A percentile compares a stretch with the other conserved stretches of the same genome.
Conservation (phyloP, 306 rosid genomes). For the Oemleria cerasiformis region DNA sequence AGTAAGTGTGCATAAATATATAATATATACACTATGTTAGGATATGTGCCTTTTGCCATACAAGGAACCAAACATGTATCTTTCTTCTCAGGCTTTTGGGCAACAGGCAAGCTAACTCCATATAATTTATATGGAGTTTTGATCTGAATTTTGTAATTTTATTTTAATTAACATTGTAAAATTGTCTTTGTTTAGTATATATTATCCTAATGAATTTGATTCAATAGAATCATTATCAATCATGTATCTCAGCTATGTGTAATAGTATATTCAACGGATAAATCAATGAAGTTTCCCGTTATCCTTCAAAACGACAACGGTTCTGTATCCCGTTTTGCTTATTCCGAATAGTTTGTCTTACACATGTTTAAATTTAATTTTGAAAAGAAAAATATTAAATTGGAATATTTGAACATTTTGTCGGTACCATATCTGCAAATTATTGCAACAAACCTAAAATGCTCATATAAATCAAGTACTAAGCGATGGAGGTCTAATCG, state of each 20-base stretch:
- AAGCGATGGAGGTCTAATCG: too few relatives aligned
- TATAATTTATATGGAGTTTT: neutral
- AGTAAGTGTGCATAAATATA: neutral
- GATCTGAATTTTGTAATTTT: slow-evolving; percentile 16
- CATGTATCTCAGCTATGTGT: neutral
- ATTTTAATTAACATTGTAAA: slow-evolving; percentile 7
- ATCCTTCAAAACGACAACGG: too few relatives aligned
- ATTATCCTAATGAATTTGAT: neutral
- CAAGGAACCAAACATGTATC: neutral
- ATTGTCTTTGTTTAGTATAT: neutral
- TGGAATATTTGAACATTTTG: too few relatives aligned
- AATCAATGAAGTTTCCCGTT: neutral
- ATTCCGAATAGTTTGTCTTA: neutral
- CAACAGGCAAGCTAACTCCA: slow-evolving; percentile 5
- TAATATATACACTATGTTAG: neutral
- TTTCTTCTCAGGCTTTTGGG: neutral
- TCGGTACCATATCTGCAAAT: too few relatives aligned
- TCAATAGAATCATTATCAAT: neutral
- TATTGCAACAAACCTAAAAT: too few relatives aligned
- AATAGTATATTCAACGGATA: neutral
- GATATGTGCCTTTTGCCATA: neutral
- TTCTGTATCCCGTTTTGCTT: neutral
- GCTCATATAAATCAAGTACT: too few relatives aligned
- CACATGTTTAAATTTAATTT: neutral
- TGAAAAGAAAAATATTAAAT: too few relatives aligned